Evolutionary conservation across 352 stramenopile genomes (phyloP).

Genomic region (Pythium brachiatum): DNA sequence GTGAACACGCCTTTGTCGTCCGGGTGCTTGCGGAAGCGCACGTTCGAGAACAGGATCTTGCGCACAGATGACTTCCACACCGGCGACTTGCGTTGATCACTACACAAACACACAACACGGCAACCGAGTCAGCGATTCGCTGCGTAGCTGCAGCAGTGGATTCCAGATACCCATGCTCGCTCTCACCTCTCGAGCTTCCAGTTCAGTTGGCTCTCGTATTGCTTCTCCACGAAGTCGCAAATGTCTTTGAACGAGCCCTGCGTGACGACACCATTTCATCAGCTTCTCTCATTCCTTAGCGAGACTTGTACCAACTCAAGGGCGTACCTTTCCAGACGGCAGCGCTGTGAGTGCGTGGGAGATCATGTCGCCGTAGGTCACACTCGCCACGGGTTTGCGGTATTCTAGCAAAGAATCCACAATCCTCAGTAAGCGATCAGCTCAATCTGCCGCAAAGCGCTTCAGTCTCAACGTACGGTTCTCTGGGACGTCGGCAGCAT

Average conservation of each 20-base stretch:
- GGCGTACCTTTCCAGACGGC: constrained; percentile 67
- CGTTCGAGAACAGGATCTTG: constrained; percentile 89
- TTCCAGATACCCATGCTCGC: no score
- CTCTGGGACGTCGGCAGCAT: constrained; percentile 54
- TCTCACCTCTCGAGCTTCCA: constrained; percentile 86
- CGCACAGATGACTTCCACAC: constrained; percentile 89
- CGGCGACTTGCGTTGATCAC: constrained; percentile 81
- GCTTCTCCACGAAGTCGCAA: constrained; percentile 83
- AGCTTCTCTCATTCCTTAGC: no score
- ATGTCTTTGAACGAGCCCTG: constrained; percentile 88
- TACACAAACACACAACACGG: not conserved
- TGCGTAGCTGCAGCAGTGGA: no score
- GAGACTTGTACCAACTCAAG: no score
- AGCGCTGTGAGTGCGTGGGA: constrained; percentile 71
- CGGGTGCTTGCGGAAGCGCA: constrained; percentile 78
- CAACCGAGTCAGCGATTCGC: not conserved
- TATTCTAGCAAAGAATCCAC: constrained; percentile 42
- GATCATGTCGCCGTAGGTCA: constrained; percentile 90
- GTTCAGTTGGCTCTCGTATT: constrained; percentile 88
- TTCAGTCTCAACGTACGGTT: constrained; percentile 45
- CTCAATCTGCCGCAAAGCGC: not conserved
- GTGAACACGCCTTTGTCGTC: constrained; percentile 73
- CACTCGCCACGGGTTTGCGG: constrained; percentile 72
- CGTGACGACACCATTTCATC: not conserved
- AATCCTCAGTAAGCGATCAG: not conserved